Conservation (phyloP, 148 eudicot species). For the Camellia sinensis region DNA sequence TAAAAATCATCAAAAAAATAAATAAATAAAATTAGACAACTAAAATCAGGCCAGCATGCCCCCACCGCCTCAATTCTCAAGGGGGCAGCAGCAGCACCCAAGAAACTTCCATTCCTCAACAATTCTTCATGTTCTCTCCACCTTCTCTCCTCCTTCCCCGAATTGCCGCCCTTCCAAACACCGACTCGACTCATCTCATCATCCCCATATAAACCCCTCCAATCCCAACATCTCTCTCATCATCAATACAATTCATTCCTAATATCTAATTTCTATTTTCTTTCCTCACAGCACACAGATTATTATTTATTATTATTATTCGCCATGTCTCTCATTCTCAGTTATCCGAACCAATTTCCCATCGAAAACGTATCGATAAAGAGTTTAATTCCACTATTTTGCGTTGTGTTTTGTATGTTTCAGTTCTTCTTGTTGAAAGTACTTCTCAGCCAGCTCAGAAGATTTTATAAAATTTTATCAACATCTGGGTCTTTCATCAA, state of each 20-base stretch:
- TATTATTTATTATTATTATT: not conserved
- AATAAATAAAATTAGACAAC: no score
- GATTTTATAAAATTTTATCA: not conserved
- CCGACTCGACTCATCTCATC: not conserved
- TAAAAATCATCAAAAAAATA: no score
- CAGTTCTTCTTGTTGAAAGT: not conserved
- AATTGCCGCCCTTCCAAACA: not conserved
- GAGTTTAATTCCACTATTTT: not conserved
- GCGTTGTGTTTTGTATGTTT: not conserved
- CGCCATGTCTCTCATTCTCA: slow-evolving; percentile 3
- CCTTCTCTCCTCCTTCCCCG: not conserved
- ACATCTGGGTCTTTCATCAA: not conserved
- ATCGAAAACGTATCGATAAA: not conserved
- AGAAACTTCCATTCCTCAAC: not conserved
- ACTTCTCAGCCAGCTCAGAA: not conserved
- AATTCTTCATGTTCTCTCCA: not conserved
- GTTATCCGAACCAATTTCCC: not conserved
- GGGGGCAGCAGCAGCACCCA: not conserved
- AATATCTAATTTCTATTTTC: not conserved
- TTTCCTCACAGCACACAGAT: not conserved
- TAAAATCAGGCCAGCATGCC: not conserved
- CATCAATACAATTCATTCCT: not conserved
- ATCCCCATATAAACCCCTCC: not conserved
- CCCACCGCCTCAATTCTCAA: not conserved
- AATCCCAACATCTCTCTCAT: not conserved